Conservation (phyloP, 129 eudicot genomes). For the Lactuca sativa region DNA sequence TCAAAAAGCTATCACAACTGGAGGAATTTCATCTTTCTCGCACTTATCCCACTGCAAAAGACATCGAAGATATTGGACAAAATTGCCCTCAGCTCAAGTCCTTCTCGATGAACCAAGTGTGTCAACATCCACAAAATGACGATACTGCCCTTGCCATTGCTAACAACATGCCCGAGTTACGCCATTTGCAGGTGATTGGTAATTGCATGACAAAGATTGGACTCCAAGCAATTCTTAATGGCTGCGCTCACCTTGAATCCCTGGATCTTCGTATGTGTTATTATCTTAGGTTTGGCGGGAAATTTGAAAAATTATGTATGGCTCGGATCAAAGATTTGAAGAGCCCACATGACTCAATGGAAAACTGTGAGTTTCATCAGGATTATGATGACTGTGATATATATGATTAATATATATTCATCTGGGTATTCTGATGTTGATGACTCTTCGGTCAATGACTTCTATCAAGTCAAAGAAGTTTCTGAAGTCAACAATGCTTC, state of each 20-base stretch:
- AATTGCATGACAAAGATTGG: constrained; percentile 59
- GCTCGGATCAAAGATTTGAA: constrained; percentile 48
- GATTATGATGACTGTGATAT: constrained; percentile 29
- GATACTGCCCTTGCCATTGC: constrained; percentile 59
- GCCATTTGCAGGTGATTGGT: constrained; percentile 60
- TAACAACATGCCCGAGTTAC: constrained; percentile 55
- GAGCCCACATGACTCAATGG: constrained; percentile 47
- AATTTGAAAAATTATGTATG: constrained; percentile 42
- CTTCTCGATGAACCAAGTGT: constrained; percentile 41
- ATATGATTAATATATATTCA: constrained; percentile 42
- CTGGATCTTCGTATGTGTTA: constrained; percentile 72
- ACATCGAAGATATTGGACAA: constrained; percentile 36
- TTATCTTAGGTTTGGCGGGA: constrained; percentile 43
- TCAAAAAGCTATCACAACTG: constrained; percentile 42
- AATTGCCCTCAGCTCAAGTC: constrained; percentile 45
- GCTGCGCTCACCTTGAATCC: constrained; percentile 58
- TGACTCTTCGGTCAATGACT: constrained; percentile 38
- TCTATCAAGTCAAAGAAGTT: constrained; percentile 32
- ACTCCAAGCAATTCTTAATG: constrained; percentile 53
- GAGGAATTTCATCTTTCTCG: constrained; percentile 54
- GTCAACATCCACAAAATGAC: constrained; percentile 26
- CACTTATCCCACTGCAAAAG: constrained; percentile 18
- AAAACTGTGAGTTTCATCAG: constrained; percentile 43
- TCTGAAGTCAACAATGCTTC: too few relatives aligned
- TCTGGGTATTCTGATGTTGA: constrained; percentile 47